Base-by-base conservation (phyloP, 495 filamentous ascomycete genomes). In the Cercophora scortea region DNA sequence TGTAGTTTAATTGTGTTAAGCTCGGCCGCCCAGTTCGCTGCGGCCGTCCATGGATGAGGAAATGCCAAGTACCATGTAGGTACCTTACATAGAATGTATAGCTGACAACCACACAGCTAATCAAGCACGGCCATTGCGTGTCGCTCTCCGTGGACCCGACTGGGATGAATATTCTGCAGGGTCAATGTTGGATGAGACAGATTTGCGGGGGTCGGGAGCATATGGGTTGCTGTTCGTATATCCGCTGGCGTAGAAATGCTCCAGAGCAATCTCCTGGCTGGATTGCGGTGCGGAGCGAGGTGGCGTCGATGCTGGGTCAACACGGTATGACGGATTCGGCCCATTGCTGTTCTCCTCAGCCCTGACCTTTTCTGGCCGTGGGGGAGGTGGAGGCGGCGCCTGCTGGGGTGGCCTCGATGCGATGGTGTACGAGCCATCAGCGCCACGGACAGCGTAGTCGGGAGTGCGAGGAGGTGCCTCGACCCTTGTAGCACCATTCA, bases 281-380 rank as follows among this genome's bases (percentile, higher is more conserved):
- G 45, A 13, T 15, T 45, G 35, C 12, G 42, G 36, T 13, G 53
- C 16, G 2, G 41, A 35, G 12, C 54, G 50, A 6, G 49, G 49
- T 32, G 50, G 50, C 33, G 50, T 47, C 2, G 52, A 38, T 25
- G 25, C 25, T 25, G 25, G 25, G 25, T 25, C 25, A n/a, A n/a
- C n/a, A 25, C 25, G 25, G 25, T 25, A 25, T n/a, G 49, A 39
- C 41, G 42, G 46, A 33, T 35, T 34, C 11, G 47, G 40, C 6
- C 36, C 47, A n/a, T 25, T 25, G 25, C 43, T 25, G 15, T 9
- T n/a, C 8, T 55, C 52, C 8, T 60, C 60, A 11, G 56, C 15
- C 13, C 60, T 52, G 11, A 65, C 58, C 59, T 67, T 67, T 13
- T 60, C 62, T 0, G 64, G 64, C 4, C 64, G 60, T 2, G 64